Percentiles rank a stretch among this genome's conserved stretches.
These are phyloP conservation scores for Elsinoe arachidis DNA, from an alignment of 2,329 filamentous ascomycete species.

Conservation along the genomic window DNA sequence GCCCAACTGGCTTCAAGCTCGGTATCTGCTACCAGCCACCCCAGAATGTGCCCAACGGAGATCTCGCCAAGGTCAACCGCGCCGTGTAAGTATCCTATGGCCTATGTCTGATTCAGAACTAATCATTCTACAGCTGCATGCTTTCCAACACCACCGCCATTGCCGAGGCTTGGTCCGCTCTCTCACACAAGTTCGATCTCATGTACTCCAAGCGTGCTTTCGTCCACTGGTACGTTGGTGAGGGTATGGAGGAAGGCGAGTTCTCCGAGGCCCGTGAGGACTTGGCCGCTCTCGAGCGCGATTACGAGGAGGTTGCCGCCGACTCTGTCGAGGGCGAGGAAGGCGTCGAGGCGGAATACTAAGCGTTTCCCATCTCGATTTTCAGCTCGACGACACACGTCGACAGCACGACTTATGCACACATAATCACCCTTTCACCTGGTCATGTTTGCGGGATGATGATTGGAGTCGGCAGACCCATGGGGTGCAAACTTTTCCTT, in stretches of 20 bases:
- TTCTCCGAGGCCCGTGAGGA: slow-evolving; percentile 99
- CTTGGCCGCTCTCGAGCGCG: slow-evolving; percentile 91
- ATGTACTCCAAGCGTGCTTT: slow-evolving; percentile 99
- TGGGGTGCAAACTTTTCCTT: slow-evolving; percentile 12
- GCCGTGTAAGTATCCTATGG: slow-evolving; percentile 67
- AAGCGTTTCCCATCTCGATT: slow-evolving; percentile 31
- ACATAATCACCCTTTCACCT: slow-evolving; percentile 16
- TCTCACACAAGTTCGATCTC: slow-evolving; percentile 97
- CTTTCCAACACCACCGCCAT: slow-evolving; percentile 98
- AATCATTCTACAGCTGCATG: slow-evolving; percentile 64
- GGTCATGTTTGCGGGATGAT: slow-evolving; percentile 16
- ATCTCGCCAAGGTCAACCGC: slow-evolving; percentile 95
- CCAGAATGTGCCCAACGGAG: slow-evolving; percentile 90
- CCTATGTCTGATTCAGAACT: slow-evolving; percentile 10
- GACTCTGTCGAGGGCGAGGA: slow-evolving; percentile 87
- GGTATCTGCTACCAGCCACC: slow-evolving; percentile 99
- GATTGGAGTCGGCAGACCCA: slow-evolving; percentile 15
- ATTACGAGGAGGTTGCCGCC: slow-evolving; percentile 97
- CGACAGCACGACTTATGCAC: slow-evolving; percentile 13
- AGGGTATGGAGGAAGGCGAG: slow-evolving; percentile 99
- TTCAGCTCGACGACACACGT: background rate
- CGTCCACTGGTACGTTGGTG: slow-evolving; percentile 99
- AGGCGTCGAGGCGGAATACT: slow-evolving; percentile 84
- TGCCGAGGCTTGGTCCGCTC: slow-evolving; percentile 91
- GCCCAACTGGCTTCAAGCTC: slow-evolving; percentile 99